Evolutionary conservation across 2,329 filamentous ascomycete species (phyloP), one percentile per base, ranked within the genome.

Genomic region (Exophiala lecanii-corni): DNA sequence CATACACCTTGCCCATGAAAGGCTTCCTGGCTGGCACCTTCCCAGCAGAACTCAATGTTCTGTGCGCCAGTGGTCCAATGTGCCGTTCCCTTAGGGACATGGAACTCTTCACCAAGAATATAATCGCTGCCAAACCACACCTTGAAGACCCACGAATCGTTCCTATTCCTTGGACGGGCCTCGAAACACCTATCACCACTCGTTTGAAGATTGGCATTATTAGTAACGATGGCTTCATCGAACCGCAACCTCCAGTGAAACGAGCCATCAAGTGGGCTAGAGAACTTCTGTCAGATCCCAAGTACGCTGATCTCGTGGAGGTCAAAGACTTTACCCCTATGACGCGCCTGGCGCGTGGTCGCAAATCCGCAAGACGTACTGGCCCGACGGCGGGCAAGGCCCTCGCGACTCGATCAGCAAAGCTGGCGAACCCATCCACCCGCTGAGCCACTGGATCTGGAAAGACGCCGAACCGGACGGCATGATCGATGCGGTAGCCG

Each of bases 211-310:
- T 86, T 40, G 82, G 68, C 3, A 73, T 86, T 19, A 69, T 86
- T 60, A 78, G 74, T 72, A 67, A 82, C 59, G 83, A 86, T 57
- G 76, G 73, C 9, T 68, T 79, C 38, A 80, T 84, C 3, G 68
- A 44, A 13, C 82, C 82, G 0, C 83, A 84, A 38, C 81, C 82
- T 2, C 82, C 82, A 0, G 70, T 86, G 2, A 62, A 68, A 0
- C 62, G 61, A 6, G 51, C 78, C 1, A 62, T 75, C 0, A 68
- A 66, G 0, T 59, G 63, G 6, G 62, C 60, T 32, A 62, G 82
- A 4, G 54, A 63, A 21, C 59, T 56, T 0, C 65, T 64, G 7
- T 55, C 69, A 0, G 74, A 73, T 1, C 66, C 63, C 10, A 41
- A 69, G 0, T 73, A 63, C 20, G 58, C 55, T 0, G 66, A 63